phyloP scores from a whole-genome alignment of 768 basidiomycete species.

The Auricularia heimuer region DNA sequence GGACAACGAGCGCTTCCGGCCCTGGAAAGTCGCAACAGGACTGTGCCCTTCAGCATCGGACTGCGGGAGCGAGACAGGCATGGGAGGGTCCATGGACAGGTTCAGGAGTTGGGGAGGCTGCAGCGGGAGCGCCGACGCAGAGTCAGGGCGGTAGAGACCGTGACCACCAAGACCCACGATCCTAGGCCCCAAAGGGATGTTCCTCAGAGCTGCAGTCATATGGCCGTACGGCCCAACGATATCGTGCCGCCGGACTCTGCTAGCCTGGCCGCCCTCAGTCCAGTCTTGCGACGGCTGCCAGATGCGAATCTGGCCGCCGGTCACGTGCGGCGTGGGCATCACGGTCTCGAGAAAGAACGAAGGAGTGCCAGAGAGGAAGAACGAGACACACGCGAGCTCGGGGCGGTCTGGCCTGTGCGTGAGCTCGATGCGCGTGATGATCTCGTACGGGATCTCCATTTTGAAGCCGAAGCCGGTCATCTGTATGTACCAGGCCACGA shows the following conservation, averaged over 20 bases:
- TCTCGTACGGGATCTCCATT: constrained; percentile 71
- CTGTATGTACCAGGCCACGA: constrained; percentile 71
- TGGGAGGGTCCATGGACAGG: constrained; percentile 13
- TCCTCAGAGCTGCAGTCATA: constrained; percentile 44
- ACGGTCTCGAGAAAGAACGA: constrained; percentile 55
- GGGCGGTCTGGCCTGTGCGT: constrained; percentile 29
- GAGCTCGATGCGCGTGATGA: constrained; percentile 49
- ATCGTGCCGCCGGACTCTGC: constrained; percentile 51
- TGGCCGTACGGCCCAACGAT: constrained; percentile 56
- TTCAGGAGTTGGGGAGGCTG: constrained; percentile 30
- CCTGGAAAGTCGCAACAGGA: constrained; percentile 12
- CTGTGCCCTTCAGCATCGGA: constrained; percentile 4
- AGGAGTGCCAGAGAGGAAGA: constrained; percentile 59
- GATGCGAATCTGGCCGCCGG: constrained; percentile 19
- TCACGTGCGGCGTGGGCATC: constrained; percentile 15
- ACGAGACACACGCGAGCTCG: constrained; percentile 48
- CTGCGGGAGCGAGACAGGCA: not conserved
- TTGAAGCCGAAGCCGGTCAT: constrained; percentile 68
- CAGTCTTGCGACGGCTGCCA: constrained; percentile 68
- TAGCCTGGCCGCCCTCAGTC: constrained; percentile 67
- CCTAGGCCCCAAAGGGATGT: constrained; percentile 25
- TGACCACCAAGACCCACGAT: constrained; percentile 1
- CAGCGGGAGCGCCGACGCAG: constrained; percentile 23
- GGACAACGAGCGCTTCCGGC: constrained; percentile 25
- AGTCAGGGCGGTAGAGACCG: constrained; percentile 1